These are phyloP conservation scores for Chaetomiaceae sp. DNA, from an alignment of 2,329 filamentous ascomycete genomes.

Conservation along the genomic window DNA sequence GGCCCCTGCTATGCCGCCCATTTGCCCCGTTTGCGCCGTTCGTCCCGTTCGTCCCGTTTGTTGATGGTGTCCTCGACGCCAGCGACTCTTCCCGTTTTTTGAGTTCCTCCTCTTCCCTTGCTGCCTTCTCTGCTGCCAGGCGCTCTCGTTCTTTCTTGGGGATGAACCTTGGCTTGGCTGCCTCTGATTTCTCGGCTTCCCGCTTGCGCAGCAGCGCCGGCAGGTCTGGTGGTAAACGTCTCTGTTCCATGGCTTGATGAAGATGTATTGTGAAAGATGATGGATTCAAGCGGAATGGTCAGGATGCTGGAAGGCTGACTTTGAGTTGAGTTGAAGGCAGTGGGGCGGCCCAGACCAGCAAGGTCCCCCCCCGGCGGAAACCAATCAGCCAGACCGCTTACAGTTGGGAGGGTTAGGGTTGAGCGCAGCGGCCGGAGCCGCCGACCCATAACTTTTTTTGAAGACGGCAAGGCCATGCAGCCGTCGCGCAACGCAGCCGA, in stretches of 20 bases:
- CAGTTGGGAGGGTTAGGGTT: conserved; percentile 7
- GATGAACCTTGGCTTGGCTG: conserved; percentile 51
- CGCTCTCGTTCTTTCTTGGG: conserved; percentile 78
- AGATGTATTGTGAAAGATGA: background rate
- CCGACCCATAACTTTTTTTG: conserved; percentile 5
- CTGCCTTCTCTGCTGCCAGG: conserved; percentile 70
- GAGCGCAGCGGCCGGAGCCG: background rate
- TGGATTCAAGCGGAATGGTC: background rate
- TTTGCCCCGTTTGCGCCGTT: conserved; percentile 28
- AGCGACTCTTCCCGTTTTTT: conserved; percentile 20
- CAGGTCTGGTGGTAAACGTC: conserved; percentile 26
- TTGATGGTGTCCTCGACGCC: conserved; percentile 6
- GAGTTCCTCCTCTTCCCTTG: conserved; percentile 57
- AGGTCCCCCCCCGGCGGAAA: no score
- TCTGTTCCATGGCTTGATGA: conserved; percentile 11
- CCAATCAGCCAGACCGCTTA: background rate
- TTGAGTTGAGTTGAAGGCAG: background rate
- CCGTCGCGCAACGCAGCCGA: background rate
- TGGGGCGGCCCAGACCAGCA: background rate
- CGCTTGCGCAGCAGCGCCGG: conserved; percentile 67
- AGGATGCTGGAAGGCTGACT: no score
- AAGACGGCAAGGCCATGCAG: no score
- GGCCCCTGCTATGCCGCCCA: conserved; percentile 26
- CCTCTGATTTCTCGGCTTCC: conserved; percentile 51
- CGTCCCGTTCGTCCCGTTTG: conserved; percentile 22